phyloP scores from a whole-genome alignment of 768 basidiomycete genomes.

The Leccinum rimulosum region DNA sequence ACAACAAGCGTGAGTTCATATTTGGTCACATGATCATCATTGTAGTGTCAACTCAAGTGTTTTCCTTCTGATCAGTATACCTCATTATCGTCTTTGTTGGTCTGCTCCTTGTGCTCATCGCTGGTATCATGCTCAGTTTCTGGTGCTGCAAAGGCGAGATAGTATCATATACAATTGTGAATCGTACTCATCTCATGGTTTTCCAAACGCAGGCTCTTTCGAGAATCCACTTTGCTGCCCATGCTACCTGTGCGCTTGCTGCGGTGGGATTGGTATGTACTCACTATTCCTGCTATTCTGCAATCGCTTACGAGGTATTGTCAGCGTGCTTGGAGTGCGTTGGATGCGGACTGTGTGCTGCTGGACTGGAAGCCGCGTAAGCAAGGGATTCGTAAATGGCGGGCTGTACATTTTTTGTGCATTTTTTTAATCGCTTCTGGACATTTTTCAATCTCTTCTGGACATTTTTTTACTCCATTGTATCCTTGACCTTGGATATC shows the following conservation, averaged over 20 bases:
- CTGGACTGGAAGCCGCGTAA: slow-evolving; percentile 34
- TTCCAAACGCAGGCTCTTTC: slow-evolving; percentile 42
- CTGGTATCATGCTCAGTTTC: slow-evolving; percentile 55
- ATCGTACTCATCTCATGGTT: not conserved
- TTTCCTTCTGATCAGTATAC: slow-evolving; percentile 42
- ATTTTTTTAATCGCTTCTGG: not conserved
- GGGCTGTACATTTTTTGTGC: not conserved
- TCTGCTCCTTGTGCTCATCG: slow-evolving; percentile 50
- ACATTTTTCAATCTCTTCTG: not conserved
- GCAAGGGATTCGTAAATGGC: not conserved
- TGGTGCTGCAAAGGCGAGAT: slow-evolving; percentile 61
- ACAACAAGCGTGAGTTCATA: slow-evolving; percentile 40
- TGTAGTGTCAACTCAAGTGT: not conserved
- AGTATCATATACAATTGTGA: not conserved
- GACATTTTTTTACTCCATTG: not conserved
- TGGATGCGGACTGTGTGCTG: slow-evolving; percentile 65
- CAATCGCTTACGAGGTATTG: slow-evolving; percentile 2
- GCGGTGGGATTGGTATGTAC: slow-evolving; percentile 60
- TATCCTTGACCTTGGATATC: not conserved
- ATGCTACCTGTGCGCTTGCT: slow-evolving; percentile 71
- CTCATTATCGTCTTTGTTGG: slow-evolving; percentile 67
- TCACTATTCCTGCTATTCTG: not conserved
- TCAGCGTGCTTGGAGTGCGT: slow-evolving; percentile 67
- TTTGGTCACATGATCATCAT: not conserved
- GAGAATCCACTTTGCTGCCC: slow-evolving; percentile 66